These are phyloP conservation scores for Pleurotus citrinopileatus DNA, from an alignment of 768 basidiomycete genomes.

Conservation along the genomic window DNA sequence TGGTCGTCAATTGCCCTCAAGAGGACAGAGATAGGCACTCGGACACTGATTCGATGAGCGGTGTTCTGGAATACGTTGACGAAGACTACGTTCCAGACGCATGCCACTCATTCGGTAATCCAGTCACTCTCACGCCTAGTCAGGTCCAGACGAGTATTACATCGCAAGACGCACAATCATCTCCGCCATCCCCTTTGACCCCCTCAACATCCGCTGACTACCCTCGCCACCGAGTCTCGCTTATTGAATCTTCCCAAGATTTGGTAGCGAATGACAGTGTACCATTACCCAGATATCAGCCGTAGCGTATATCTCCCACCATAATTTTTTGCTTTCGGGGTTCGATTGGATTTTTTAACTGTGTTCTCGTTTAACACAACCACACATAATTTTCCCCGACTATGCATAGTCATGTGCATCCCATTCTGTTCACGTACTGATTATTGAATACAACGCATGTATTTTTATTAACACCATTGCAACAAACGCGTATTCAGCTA, in stretches of 20 bases:
- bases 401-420: too few relatives aligned
- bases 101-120: neutral
- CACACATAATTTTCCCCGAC: too few relatives aligned
- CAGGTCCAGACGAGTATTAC: neutral
- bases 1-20: conserved; percentile 12
- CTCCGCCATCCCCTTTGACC: conserved; percentile 5
- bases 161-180: conserved; percentile 2
- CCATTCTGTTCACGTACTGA: neutral
- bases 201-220: conserved; percentile 9
- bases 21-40: neutral
- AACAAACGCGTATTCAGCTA: too few relatives aligned
- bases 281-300: conserved; percentile 9
- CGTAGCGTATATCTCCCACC: neutral
- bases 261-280: conserved; percentile 7
- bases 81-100: neutral
- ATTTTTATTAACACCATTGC: neutral
- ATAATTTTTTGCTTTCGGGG: neutral
- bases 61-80: conserved; percentile 7
- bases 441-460: conserved; percentile 2
- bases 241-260: conserved; percentile 9
- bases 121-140: conserved; percentile 1
- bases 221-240: conserved; percentile 5
- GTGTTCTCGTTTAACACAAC: too few relatives aligned
- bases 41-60: neutral
- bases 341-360: neutral